These are phyloP conservation scores for Paecilomyces dactylethromorphus DNA, from an alignment of 2,329 filamentous ascomycete genomes.

Conservation along the genomic window DNA sequence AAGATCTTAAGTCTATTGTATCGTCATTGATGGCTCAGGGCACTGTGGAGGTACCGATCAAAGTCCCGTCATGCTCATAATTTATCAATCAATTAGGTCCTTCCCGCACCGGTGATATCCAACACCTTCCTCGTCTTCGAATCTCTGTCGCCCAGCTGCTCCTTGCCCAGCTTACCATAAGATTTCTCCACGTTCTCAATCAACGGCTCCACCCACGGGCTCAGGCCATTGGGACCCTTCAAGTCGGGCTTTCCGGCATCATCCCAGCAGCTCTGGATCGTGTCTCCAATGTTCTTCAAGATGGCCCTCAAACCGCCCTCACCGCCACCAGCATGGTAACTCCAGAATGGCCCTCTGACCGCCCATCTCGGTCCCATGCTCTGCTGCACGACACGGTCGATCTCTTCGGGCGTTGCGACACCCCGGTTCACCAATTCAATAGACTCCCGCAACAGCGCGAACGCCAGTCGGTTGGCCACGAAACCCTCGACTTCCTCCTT, in stretches of 20 bases:
- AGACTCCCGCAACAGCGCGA: conserved; percentile 51
- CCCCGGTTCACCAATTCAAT: conserved; percentile 49
- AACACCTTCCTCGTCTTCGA: conserved; percentile 8
- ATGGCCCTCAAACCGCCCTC: conserved; percentile 47
- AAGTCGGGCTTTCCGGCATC: conserved; percentile 34
- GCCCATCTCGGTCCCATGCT: conserved; percentile 51
- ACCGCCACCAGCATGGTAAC: conserved; percentile 54
- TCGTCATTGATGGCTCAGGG: background rate
- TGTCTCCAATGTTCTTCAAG: conserved; percentile 50
- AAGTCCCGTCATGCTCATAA: too few relatives aligned
- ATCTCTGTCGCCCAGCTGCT: conserved; percentile 7
- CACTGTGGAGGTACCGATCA: background rate
- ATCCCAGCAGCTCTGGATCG: conserved; percentile 50
- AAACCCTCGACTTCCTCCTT: conserved; percentile 50
- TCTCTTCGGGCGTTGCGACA: conserved; percentile 46
- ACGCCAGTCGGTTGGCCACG: conserved; percentile 53
- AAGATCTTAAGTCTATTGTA: background rate
- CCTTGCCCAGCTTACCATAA: conserved; percentile 6
- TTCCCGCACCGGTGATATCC: conserved; percentile 3
- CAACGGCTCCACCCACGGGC: conserved; percentile 2
- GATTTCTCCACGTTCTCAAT: conserved; percentile 6
- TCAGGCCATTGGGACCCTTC: conserved; percentile 29
- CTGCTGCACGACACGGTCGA: conserved; percentile 47
- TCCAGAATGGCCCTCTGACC: conserved; percentile 51
- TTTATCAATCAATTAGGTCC: background rate